These are phyloP conservation scores for Sporothrix pallida DNA, from an alignment of 2,329 filamentous ascomycete species.

Conservation along the genomic window DNA sequence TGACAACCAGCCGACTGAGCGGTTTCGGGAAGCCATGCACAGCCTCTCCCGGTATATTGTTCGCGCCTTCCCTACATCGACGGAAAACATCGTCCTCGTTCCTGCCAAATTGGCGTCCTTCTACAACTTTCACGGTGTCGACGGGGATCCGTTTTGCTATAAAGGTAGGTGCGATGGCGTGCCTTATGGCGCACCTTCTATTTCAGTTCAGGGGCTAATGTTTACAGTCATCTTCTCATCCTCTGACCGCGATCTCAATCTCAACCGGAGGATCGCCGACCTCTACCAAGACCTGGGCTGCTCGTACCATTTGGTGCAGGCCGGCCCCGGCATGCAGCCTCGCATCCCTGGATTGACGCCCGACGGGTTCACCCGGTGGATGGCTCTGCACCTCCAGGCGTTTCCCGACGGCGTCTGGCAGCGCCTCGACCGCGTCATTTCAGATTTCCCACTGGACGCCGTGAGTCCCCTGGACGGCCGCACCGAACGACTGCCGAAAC, in stretches of 20 bases:
- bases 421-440: constrained; percentile 70
- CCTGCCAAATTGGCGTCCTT: constrained; percentile 77
- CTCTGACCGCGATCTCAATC: constrained; percentile 13
- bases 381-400: constrained; percentile 73
- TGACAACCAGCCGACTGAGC: constrained; percentile 68
- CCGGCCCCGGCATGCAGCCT: constrained; percentile 57
- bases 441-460: constrained; percentile 70
- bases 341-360: constrained; percentile 69
- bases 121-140: constrained; percentile 69
- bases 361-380: constrained; percentile 73
- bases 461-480: constrained; percentile 62
- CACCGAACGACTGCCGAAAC: constrained; percentile 77
- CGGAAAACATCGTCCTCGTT: constrained; percentile 53
- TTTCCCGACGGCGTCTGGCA: constrained; percentile 77
- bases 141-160: constrained; percentile 72
- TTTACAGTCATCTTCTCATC: constrained; percentile 59
- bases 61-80: neutral
- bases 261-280: constrained; percentile 41
- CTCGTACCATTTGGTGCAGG: constrained; percentile 70
- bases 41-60: constrained; percentile 78
- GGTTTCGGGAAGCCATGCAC: constrained; percentile 72
- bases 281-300: constrained; percentile 62
- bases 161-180: constrained; percentile 40
- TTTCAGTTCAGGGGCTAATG: too few species aligned
- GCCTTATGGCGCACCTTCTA: too few species aligned